These are phyloP conservation scores for Rosa chinensis DNA, from an alignment of 306 rosid genomes.

Conservation along the genomic window DNA sequence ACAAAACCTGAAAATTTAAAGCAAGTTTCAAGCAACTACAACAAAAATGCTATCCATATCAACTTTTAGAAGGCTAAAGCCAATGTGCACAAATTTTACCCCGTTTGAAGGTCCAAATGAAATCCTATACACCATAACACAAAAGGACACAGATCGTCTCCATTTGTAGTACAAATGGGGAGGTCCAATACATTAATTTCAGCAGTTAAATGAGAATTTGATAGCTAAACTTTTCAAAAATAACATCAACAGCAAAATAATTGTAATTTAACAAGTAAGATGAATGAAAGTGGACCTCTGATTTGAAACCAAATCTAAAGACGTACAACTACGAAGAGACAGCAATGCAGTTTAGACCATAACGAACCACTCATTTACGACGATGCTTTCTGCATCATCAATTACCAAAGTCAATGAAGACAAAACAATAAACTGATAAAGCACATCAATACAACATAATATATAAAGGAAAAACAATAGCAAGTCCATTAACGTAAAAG, in stretches of 20 bases:
- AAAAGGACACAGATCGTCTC: neutral
- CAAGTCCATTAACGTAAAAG: slow-evolving; percentile 8
- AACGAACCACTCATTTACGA: slow-evolving; percentile 11
- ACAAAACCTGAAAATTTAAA: neutral
- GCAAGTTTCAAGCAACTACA: neutral
- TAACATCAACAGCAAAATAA: neutral
- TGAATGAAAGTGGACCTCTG: slow-evolving; percentile 1
- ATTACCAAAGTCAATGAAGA: slow-evolving; percentile 2
- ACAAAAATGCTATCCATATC: neutral
- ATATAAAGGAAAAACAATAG: neutral
- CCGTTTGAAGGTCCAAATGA: neutral
- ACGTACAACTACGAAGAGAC: neutral
- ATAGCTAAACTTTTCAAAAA: neutral
- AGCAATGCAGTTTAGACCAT: slow-evolving; percentile 9
- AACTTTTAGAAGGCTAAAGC: neutral
- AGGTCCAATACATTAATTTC: neutral
- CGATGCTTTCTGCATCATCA: slow-evolving; percentile 16
- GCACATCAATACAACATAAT: neutral
- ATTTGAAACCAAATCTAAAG: slow-evolving; percentile 8
- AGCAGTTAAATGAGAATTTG: neutral
- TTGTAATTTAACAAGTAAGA: neutral
- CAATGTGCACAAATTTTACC: slow-evolving; percentile 5
- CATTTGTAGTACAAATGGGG: neutral
- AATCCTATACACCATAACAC: neutral
- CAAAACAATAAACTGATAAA: neutral